Base-by-base conservation (phyloP, 306 rosid species). In the Sechiopsis laciniata region DNA sequence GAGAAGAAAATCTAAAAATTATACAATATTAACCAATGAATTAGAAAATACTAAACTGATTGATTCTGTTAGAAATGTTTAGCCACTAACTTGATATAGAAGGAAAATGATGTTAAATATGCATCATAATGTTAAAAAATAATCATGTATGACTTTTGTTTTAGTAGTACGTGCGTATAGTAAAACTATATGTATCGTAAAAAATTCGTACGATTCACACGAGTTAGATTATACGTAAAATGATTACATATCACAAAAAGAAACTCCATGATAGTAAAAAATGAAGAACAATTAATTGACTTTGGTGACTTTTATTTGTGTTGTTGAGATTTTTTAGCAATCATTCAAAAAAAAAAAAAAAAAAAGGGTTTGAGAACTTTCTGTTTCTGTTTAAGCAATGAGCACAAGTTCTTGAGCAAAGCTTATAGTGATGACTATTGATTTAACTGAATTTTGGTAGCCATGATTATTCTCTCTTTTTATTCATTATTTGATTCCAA, bases 401-500 rank as follows among this genome's bases (percentile, higher is more conserved):
- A 42, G 48, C 48, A 42, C 10, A 42, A 42, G 48, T 42, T 42
- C 11, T 7, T 42, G 48, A 9, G 48, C 8, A 42, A 42, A 42
- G 11, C 11, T 42, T 42, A 9, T 19, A 40, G 71, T 65, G 26
- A 65, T 65, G 71, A 40, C 8, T 40, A 65, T 16, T 65, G 45
- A 66, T 40, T 66, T 66, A 13, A 66, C 17, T 66, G 6, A 19
- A 46, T 67, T 67, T 67, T 46, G 37, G 55, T 46, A 32, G 55
- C 72, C 55, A 67, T 67, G 7, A 67, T 67, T 12, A 45, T 66
- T 40, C 37, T 12, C 14, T 63, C 7, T 15, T 37, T 37, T 64
- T 45, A 46, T 67, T 45, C 72, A 67, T 67, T 20, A 67, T 67
- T 45, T 67, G 72, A 67, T 45, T 45, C 72, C 16, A 67, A 42